These are phyloP conservation scores for Citrus sp. DNA, from an alignment of 345 rosid species.

Conservation along the genomic window DNA sequence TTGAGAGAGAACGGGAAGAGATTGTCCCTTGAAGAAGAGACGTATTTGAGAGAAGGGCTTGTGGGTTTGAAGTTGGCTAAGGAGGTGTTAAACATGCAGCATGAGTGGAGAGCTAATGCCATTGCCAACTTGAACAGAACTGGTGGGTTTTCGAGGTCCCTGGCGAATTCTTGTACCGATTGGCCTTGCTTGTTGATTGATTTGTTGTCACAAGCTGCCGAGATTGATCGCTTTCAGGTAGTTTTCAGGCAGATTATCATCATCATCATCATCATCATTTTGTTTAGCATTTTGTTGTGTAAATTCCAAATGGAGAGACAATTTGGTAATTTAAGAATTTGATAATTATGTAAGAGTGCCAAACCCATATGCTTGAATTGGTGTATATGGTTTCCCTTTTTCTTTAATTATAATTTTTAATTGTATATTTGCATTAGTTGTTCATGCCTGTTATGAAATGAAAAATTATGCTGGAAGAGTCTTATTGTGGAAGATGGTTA, in stretches of 20 bases:
- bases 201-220: constrained; percentile 88
- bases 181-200: constrained; percentile 96
- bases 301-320: not conserved
- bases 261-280: not conserved
- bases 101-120: constrained; percentile 78
- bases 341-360: not conserved
- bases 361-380: not conserved
- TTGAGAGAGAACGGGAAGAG: constrained; percentile 50
- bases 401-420: not conserved
- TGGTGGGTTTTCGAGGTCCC: constrained; percentile 72
- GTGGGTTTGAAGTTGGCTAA: constrained; percentile 83
- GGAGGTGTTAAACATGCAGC: constrained; percentile 66
- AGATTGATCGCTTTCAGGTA: constrained; percentile 86
- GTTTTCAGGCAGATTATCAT: not conserved
- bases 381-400: not conserved
- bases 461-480: not conserved
- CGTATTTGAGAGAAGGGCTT: constrained; percentile 65
- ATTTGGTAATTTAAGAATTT: not conserved
- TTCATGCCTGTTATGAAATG: too few species aligned
- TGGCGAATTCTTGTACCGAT: constrained; percentile 80
- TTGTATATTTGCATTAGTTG: not conserved
- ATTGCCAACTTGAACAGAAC: constrained; percentile 69
- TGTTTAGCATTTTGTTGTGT: not conserved
- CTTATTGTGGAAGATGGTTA: not conserved
- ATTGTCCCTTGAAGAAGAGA: constrained; percentile 68